These are phyloP conservation scores for Leccinellum luteum DNA, from an alignment of 768 basidiomycete species.

Conservation along the genomic window DNA sequence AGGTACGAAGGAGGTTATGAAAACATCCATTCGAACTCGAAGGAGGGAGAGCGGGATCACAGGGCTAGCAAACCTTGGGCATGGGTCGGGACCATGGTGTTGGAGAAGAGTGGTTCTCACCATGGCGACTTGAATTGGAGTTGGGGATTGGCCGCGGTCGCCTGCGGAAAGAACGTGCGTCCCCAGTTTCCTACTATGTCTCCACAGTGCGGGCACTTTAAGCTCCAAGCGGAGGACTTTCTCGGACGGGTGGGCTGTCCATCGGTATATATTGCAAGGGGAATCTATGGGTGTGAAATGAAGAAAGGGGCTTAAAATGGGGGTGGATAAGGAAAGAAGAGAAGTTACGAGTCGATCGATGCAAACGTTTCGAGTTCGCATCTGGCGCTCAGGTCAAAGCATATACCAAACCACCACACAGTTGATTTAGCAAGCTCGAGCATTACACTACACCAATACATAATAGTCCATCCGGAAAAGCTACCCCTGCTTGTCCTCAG, in stretches of 20 bases:
- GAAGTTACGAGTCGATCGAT: too few species aligned
- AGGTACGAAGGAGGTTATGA: background rate
- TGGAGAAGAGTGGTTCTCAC: too few species aligned
- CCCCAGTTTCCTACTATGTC: background rate
- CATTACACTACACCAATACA: background rate
- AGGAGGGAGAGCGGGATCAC: background rate
- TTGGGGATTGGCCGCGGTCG: background rate
- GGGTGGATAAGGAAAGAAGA: too few species aligned
- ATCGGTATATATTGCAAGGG: background rate
- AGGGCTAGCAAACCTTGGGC: background rate
- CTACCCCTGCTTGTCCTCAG: background rate
- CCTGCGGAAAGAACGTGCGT: background rate
- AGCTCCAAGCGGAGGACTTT: background rate
- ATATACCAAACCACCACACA: background rate
- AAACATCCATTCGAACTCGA: background rate
- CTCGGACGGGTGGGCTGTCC: too few species aligned
- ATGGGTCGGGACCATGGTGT: background rate
- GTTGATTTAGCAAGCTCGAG: background rate
- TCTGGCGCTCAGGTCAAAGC: too few species aligned
- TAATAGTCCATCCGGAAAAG: background rate
- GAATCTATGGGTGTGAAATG: too few species aligned
- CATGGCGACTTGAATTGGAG: background rate
- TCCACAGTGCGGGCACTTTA: background rate
- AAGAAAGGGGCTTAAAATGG: background rate
- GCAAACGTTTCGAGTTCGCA: background rate